Evolutionary conservation across 495 filamentous ascomycete genomes (phyloP).

Genomic region (Hyaloscypha variabilis): DNA sequence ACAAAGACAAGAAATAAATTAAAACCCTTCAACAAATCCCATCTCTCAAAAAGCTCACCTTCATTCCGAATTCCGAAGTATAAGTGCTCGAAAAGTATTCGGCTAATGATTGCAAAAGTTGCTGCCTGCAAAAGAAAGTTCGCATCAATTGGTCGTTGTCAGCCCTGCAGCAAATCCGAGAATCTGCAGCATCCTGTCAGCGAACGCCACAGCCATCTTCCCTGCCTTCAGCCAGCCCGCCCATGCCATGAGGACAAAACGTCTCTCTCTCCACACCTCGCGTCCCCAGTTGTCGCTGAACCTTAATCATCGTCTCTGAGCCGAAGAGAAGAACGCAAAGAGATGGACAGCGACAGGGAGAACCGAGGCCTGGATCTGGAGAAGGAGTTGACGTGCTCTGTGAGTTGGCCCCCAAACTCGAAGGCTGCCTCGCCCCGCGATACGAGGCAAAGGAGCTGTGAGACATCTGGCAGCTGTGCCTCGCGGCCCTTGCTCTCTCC

Average conservation of each 20-base stretch:
- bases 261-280: background rate
- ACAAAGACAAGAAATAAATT: background rate
- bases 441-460: background rate
- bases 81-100: background rate
- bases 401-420: constrained; percentile 47
- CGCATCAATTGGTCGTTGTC: background rate
- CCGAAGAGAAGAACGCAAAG: background rate
- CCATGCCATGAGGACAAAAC: background rate
- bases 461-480: constrained; percentile 13
- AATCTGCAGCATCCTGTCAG: constrained; percentile 16
- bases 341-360: constrained; percentile 26
- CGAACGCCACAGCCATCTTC: constrained; percentile 21
- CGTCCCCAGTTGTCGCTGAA: background rate
- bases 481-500: background rate
- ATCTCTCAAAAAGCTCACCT: background rate
- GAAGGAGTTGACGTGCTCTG: constrained; percentile 89
- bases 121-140: background rate
- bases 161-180: constrained; percentile 13
- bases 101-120: too few relatives aligned
- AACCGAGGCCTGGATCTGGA: constrained; percentile 65
- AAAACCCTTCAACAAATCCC: background rate
- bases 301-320: background rate
- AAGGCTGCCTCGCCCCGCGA: background rate
- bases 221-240: background rate
- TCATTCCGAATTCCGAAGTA: background rate